phyloP scores from a whole-genome alignment of 495 filamentous ascomycete species.

The Aspergillus homomorphus region DNA sequence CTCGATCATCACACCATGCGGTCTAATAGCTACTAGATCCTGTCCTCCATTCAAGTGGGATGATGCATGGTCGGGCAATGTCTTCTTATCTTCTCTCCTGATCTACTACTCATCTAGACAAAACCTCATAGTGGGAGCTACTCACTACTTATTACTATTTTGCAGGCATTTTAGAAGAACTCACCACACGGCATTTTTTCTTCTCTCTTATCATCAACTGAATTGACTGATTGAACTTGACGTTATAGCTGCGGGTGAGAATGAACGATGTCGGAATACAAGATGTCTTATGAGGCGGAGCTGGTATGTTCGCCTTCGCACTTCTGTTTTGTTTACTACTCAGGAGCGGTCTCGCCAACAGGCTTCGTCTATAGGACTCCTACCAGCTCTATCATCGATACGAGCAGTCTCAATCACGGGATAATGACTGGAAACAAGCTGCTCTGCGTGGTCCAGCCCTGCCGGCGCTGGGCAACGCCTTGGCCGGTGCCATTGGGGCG shows the following conservation, averaged over 20 bases:
- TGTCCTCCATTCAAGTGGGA: background rate
- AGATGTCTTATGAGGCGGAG: background rate
- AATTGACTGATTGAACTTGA: no score
- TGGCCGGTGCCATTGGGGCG: constrained; percentile 74
- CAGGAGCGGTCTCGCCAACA: background rate
- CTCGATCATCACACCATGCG: background rate
- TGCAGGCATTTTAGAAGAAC: background rate
- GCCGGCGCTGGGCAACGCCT: constrained; percentile 84
- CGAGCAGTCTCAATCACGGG: constrained; percentile 31
- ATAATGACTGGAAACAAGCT: constrained; percentile 34
- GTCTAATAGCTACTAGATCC: background rate
- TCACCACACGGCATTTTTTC: background rate
- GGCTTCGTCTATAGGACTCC: constrained; percentile 34
- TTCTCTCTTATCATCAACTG: background rate
- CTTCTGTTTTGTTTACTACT: background rate
- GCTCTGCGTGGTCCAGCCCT: constrained; percentile 53
- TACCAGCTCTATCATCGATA: constrained; percentile 51
- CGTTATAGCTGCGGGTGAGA: no score
- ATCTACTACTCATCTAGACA: background rate
- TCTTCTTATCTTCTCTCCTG: background rate
- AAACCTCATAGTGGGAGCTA: background rate
- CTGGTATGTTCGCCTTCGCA: constrained; percentile 4
- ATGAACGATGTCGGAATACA: background rate
- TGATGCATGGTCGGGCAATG: background rate
- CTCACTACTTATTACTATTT: background rate